Evolutionary conservation across 2,329 filamentous ascomycete species (phyloP).

Genomic region (Botrytis sinoallii): DNA sequence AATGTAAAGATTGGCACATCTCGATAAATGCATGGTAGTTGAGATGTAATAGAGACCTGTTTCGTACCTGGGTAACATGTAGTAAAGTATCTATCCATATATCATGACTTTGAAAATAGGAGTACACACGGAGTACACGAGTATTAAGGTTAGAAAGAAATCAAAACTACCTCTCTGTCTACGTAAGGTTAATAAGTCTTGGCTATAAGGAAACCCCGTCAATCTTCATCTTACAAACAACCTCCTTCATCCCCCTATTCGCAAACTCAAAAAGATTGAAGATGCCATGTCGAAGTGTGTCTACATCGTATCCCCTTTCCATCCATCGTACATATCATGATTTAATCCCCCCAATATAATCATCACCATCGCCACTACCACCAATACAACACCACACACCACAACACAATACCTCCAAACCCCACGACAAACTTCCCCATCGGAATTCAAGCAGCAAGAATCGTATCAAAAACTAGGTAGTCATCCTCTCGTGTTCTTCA

Average conservation of each 20-base stretch:
- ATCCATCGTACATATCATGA: neutral
- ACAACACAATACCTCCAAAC: neutral
- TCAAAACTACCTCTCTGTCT: no score
- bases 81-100: no score
- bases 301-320: neutral
- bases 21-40: no score
- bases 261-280: neutral
- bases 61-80: neutral
- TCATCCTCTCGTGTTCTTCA: constrained; percentile 5
- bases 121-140: no score
- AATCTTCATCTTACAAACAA: neutral
- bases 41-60: neutral
- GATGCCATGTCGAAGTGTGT: neutral
- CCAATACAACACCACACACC: neutral
- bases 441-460: neutral
- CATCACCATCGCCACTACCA: neutral
- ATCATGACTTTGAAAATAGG: no score
- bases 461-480: neutral
- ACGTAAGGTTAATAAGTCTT: neutral
- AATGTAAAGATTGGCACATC: neutral
- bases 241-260: constrained; percentile 6
- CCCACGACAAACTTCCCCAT: neutral
- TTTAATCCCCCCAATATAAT: neutral
- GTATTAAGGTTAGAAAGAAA: no score
- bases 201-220: neutral